Percentiles rank a stretch among this genome's conserved stretches.
These are phyloP conservation scores for Thielaviopsis cerberus DNA, from an alignment of 2,329 filamentous ascomycete species.

Conservation along the genomic window DNA sequence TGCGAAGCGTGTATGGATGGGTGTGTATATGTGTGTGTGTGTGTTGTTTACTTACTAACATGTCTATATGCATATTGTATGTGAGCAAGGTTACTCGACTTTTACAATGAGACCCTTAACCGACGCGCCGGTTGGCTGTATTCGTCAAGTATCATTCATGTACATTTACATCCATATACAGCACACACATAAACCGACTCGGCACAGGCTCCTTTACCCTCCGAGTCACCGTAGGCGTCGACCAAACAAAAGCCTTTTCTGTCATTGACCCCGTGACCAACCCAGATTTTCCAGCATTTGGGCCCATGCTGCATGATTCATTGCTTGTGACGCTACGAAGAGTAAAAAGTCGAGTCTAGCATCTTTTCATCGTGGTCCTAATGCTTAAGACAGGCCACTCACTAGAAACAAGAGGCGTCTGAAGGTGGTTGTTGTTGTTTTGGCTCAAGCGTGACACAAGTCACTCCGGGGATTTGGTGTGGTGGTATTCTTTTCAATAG, in stretches of 20 bases:
- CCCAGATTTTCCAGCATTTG: neutral
- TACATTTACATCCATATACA: neutral
- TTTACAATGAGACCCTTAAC: neutral
- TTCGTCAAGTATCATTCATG: too few relatives aligned
- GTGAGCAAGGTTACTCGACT: neutral
- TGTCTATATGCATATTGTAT: neutral
- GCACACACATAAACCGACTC: too few relatives aligned
- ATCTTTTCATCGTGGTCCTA: neutral
- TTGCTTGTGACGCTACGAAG: too few relatives aligned
- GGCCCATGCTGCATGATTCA: too few relatives aligned
- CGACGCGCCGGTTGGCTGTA: too few relatives aligned
- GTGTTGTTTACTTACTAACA: neutral
- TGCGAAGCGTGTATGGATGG: neutral
- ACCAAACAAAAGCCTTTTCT: neutral
- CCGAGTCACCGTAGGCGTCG: neutral
- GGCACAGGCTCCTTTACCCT: too few relatives aligned
- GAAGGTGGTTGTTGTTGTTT: neutral
- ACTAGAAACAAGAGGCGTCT: neutral
- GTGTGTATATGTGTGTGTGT: too few relatives aligned
- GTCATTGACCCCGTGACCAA: neutral
- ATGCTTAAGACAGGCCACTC: too few relatives aligned
- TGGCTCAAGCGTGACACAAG: neutral
- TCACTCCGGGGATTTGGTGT: too few relatives aligned
- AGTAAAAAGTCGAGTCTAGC: too few relatives aligned
- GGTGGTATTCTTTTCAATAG: neutral